Conservation (phyloP, 164 flowering plant species). For the Sextonia rubra region DNA sequence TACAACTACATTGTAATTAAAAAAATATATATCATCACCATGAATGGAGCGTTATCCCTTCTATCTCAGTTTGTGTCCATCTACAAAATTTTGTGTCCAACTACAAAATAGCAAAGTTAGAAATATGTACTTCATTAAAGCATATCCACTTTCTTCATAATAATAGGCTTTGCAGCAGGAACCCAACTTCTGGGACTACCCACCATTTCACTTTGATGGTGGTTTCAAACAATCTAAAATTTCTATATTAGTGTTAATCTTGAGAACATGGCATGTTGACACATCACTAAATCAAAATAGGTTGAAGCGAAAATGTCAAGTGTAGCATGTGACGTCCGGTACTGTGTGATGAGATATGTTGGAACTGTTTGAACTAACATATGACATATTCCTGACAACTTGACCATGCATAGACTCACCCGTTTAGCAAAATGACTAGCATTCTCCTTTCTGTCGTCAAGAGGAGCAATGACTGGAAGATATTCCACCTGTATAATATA, state of each 20-base stretch:
- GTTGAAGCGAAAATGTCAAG: background rate
- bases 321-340: background rate
- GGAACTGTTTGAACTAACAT: background rate
- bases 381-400: background rate
- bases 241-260: background rate
- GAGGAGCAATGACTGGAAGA: slow-evolving; percentile 70
- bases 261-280: background rate
- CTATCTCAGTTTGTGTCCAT: too few relatives aligned
- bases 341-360: background rate
- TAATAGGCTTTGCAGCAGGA: too few relatives aligned
- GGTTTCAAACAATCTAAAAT: background rate
- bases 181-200: too few relatives aligned
- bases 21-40: too few relatives aligned
- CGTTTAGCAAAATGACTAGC: slow-evolving; percentile 56
- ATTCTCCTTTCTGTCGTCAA: slow-evolving; percentile 56
- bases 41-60: too few relatives aligned
- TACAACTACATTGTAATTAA: too few relatives aligned
- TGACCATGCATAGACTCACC: slow-evolving; percentile 37
- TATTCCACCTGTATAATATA: slow-evolving; percentile 67
- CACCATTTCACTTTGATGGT: background rate
- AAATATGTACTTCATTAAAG: too few relatives aligned
- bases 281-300: too few relatives aligned
- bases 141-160: too few relatives aligned
- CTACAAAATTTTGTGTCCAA: too few relatives aligned
- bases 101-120: too few relatives aligned